These are phyloP conservation scores for Hypomyces rosellus DNA, from an alignment of 2,329 filamentous ascomycete species.

Conservation along the genomic window DNA sequence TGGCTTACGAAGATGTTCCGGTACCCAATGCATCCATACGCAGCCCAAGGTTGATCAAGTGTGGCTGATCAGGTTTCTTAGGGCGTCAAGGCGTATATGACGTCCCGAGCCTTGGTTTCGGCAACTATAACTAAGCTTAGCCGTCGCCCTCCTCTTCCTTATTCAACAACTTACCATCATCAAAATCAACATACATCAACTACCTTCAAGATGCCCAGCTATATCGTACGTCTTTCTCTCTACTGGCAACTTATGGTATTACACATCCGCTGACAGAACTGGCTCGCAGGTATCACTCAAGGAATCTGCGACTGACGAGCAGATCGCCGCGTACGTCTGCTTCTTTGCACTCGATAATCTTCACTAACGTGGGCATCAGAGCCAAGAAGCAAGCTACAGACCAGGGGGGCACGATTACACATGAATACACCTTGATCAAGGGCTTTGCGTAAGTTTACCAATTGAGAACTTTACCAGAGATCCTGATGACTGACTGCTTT, in stretches of 20 bases:
- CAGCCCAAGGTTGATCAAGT: neutral
- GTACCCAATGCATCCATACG: neutral
- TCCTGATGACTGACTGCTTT: neutral
- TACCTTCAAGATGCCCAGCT: constrained; percentile 44
- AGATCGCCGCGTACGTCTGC: constrained; percentile 58
- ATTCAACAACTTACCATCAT: constrained; percentile 13
- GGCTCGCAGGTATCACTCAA: constrained; percentile 70
- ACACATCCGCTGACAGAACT: constrained; percentile 12
- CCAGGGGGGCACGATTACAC: constrained; percentile 76
- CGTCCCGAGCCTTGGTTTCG: neutral
- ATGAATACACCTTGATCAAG: constrained; percentile 84
- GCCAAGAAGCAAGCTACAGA: constrained; percentile 69
- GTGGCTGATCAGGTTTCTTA: neutral
- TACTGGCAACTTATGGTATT: neutral
- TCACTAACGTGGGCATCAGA: constrained; percentile 33
- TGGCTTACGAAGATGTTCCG: neutral
- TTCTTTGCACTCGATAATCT: neutral
- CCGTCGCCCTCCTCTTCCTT: neutral
- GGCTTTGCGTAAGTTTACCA: constrained; percentile 71
- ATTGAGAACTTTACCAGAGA: neutral
- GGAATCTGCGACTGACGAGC: constrained; percentile 55
- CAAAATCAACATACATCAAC: constrained; percentile 1
- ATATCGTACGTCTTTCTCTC: constrained; percentile 39
- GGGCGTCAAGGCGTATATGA: no score
- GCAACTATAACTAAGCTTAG: neutral